Conservation (phyloP, 1,284 basidiomycete species). For the Stereum hirsutum region DNA sequence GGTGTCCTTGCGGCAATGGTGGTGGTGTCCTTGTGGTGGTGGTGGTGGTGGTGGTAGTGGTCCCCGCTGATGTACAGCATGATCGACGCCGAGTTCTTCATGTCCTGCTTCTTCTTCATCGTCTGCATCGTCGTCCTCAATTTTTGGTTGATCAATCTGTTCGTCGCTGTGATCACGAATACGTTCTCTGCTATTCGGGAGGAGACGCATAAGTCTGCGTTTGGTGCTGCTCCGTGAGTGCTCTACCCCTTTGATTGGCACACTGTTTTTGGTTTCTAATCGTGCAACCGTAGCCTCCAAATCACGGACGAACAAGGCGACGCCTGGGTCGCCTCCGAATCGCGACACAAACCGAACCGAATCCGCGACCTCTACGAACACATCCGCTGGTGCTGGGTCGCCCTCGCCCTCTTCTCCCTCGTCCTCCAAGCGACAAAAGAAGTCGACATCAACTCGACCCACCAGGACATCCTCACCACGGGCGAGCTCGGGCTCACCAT, state of each 20-base stretch:
- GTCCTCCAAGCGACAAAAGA: conserved; percentile 74
- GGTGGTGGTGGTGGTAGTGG: conserved; percentile 37
- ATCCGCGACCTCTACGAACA: conserved; percentile 49
- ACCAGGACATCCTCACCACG: conserved; percentile 43
- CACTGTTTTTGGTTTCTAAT: conserved; percentile 1
- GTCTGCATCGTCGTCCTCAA: conserved; percentile 78
- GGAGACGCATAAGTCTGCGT: conserved; percentile 89
- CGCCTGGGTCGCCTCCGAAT: conserved; percentile 42
- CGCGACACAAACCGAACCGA: conserved; percentile 36
- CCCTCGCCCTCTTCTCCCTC: conserved; percentile 66
- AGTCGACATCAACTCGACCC: conserved; percentile 38
- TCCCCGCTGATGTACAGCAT: conserved; percentile 81
- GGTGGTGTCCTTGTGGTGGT: background rate
- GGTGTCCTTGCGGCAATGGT: background rate
- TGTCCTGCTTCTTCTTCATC: conserved; percentile 87
- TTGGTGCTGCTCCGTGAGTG: conserved; percentile 69
- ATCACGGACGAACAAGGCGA: conserved; percentile 45
- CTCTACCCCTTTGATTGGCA: background rate
- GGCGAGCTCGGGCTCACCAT: conserved; percentile 79
- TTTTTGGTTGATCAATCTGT: conserved; percentile 91
- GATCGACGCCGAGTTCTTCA: conserved; percentile 89
- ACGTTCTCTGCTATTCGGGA: conserved; percentile 87
- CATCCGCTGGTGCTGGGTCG: conserved; percentile 71
- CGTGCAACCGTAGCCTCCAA: conserved; percentile 1
- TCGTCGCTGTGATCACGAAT: conserved; percentile 95